Conservation (phyloP, 805 yeast genomes). For the Maudiozyma barnettii region DNA sequence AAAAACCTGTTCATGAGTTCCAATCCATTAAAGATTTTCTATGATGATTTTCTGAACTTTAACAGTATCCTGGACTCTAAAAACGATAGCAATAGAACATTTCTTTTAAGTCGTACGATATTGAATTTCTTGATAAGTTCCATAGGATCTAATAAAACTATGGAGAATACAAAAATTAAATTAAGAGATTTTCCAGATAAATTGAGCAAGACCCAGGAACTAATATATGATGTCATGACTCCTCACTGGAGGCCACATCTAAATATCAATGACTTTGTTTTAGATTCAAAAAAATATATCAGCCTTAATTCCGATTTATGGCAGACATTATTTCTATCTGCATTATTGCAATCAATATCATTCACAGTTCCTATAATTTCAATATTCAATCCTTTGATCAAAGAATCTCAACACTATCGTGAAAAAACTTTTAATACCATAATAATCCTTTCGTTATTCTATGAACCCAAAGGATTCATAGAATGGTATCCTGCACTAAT, state of each 20-base stretch:
- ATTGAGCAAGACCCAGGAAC: neutral
- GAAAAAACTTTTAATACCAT: constrained; percentile 5
- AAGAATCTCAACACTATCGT: neutral
- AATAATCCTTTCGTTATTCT: constrained; percentile 7
- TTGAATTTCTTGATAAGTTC: neutral
- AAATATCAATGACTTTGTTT: neutral
- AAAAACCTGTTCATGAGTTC: neutral
- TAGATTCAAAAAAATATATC: neutral
- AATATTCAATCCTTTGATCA: constrained; percentile 4
- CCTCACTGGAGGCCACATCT: neutral
- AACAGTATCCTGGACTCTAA: neutral
- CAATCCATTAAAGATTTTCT: neutral
- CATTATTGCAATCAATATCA: constrained; percentile 5
- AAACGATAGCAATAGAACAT: neutral
- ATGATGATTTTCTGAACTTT: neutral
- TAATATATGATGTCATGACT: neutral
- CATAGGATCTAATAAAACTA: neutral
- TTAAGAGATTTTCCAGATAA: neutral
- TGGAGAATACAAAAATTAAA: no score
- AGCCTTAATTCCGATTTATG: constrained; percentile 4
- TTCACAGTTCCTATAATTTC: constrained; percentile 6
- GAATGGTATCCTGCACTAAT: constrained; percentile 7
- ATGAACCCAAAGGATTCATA: constrained; percentile 7
- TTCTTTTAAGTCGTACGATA: neutral
- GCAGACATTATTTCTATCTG: constrained; percentile 5